These are phyloP conservation scores for Wickerhamomyces sp. DNA, from an alignment of 1,139 yeast species.

Conservation along the genomic window DNA sequence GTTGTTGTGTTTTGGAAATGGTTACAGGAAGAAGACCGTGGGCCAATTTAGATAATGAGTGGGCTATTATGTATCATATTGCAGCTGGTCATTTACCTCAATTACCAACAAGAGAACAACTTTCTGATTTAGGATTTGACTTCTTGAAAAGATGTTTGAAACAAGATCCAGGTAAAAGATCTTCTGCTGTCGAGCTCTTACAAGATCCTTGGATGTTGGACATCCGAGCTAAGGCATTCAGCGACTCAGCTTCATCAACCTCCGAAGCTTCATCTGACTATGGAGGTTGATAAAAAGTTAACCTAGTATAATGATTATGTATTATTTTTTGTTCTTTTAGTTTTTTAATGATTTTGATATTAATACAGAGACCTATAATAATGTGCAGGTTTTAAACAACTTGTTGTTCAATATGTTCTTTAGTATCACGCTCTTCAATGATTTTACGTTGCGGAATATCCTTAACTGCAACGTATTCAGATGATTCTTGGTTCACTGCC, in stretches of 20 bases:
- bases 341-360: not conserved
- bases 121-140: slow-evolving; percentile 65
- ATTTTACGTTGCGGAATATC: not conserved
- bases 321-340: not conserved
- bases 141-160: slow-evolving; percentile 77
- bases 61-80: slow-evolving; percentile 98
- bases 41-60: slow-evolving; percentile 92
- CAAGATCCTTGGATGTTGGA: slow-evolving; percentile 88
- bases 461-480: too few species aligned
- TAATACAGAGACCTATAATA: too few species aligned
- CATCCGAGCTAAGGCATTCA: slow-evolving; percentile 69
- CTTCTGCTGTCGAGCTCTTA: slow-evolving; percentile 79
- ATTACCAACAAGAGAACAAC: slow-evolving; percentile 73
- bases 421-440: not conserved
- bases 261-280: slow-evolving; percentile 23
- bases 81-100: slow-evolving; percentile 94
- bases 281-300: slow-evolving; percentile 8
- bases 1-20: slow-evolving; percentile 80
- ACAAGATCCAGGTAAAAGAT: slow-evolving; percentile 75
- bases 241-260: slow-evolving; percentile 28
- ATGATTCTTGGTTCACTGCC: not conserved
- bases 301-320: not conserved
- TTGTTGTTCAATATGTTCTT: not conserved
- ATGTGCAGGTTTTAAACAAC: not conserved
- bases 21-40: slow-evolving; percentile 81